Evolutionary conservation across 768 basidiomycete genomes (phyloP), one percentile per base, ranked within the genome.

Genomic region (Phylloporus rhodoxanthus): DNA sequence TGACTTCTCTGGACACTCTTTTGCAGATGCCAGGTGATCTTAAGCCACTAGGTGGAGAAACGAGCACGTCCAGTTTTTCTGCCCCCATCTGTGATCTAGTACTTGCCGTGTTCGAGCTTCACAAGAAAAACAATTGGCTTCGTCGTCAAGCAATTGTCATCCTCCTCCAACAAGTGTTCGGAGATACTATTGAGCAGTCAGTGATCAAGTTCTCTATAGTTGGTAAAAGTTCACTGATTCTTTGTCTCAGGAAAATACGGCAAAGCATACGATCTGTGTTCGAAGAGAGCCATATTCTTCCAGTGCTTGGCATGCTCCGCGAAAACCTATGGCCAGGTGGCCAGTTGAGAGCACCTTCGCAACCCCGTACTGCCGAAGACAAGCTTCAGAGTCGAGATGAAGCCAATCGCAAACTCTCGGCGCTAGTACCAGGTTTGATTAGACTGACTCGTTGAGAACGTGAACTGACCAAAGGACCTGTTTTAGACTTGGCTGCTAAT

Each of bases 111-210:
- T 98, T 99, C 58, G 94, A 96, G 66, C 79, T 98, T 15, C 84
- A 96, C 70, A 92, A 91, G 75, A 85, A 90, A 68, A 93, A 94
- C 60, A 96, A 95, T 58, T 99, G 96, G 96, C 73, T 98, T 23
- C 77, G 95, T 45, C 75, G 91, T 17, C 96, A 98, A 64, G 94
- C 96, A 2, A 91, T 96, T 57, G 88, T 98, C 13, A 91, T 98
- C 45, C 93, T 98, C 51, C 70, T 98, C 44, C 96, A 98, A 64
- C 95, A 98, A 63, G 84, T 98, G 4, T 75, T 99, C 3, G 95
- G 94, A 10, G 89, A 90, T 13, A 97, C 96, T 0, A 92, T 98
- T 58, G 96, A 99, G 68, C 75, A 92, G 95, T 95, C 46, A 59
- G 79, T 66, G 0, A 26, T 26, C 28, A 25, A 39, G 23, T 17